Percentiles rank a stretch among this genome's conserved stretches.
phyloP scores from a whole-genome alignment of 2,329 filamentous ascomycete species.

The Penicillium sp. region DNA sequence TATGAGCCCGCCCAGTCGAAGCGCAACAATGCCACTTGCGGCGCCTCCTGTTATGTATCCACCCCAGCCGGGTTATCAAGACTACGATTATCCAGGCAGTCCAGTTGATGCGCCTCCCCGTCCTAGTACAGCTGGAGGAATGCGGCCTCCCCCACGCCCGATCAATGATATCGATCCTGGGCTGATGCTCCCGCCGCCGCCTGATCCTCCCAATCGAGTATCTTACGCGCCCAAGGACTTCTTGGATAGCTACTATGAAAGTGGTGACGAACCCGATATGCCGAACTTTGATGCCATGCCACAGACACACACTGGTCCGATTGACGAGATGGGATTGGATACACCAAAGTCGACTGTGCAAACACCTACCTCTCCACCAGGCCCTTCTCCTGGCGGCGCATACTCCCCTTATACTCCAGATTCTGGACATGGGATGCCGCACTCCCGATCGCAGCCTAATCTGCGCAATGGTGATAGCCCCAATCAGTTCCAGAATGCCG shows the following conservation, averaged over 20 bases:
- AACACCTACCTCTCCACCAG: slow-evolving; percentile 18
- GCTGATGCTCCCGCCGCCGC: slow-evolving; percentile 16
- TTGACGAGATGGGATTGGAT: slow-evolving; percentile 36
- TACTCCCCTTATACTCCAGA: slow-evolving; percentile 28
- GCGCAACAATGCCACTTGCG: slow-evolving; percentile 35
- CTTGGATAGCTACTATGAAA: slow-evolving; percentile 50
- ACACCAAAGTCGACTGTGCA: slow-evolving; percentile 26
- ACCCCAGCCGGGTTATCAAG: slow-evolving; percentile 33
- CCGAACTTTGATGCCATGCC: slow-evolving; percentile 58
- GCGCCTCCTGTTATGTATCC: slow-evolving; percentile 28
- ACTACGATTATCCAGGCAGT: slow-evolving; percentile 21
- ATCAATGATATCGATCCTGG: slow-evolving; percentile 23
- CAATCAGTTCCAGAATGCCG: slow-evolving; percentile 44
- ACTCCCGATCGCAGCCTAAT: slow-evolving; percentile 47
- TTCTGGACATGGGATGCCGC: slow-evolving; percentile 23
- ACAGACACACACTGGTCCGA: slow-evolving; percentile 21
- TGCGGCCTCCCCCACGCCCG: slow-evolving; percentile 22
- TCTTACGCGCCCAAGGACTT: slow-evolving; percentile 37
- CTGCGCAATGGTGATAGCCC: slow-evolving; percentile 25
- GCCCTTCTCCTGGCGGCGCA: slow-evolving; percentile 11
- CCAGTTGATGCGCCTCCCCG: slow-evolving; percentile 19
- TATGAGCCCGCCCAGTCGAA: slow-evolving; percentile 31
- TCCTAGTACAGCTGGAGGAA: slow-evolving; percentile 25
- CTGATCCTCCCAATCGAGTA: slow-evolving; percentile 19
- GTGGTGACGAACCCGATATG: slow-evolving; percentile 53